Base-by-base conservation (phyloP, 768 basidiomycete species). In the Pholiota conissans region DNA sequence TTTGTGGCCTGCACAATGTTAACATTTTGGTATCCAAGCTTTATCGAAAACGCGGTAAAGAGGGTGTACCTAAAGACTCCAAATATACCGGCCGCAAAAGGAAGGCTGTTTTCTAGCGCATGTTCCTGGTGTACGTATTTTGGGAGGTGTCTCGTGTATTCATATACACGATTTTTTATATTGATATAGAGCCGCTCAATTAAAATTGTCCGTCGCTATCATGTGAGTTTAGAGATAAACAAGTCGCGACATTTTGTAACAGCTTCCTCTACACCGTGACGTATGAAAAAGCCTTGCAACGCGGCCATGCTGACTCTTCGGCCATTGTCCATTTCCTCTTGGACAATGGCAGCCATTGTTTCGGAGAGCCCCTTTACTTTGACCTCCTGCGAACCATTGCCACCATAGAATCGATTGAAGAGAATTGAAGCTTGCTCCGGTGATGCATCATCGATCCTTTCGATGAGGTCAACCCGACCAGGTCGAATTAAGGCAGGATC, bases 401-500 rank as follows among this genome's bases (percentile, higher is more conserved):
- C 83, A 11, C 83, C 83, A 64, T 98, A 99, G 74, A 99, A 99
- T 45, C 83, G 84, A 24, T 83, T 79, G 72, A 95, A 98, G 5
- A 98, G 80, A 22, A 75, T 79, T 56, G 77, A 76, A 14, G 91
- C 92, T 72, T 99, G 97, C 50, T 76, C 73, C 0, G 94, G 85
- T 24, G 83, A 87, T 4, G 97, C 93, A 64, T 99, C 92, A 71
- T 89, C 94, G 49, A 99, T 82, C 34, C 90, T 73, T 62, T 91
- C 84, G 26, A 85, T 80, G 46, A 98, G 71, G 71, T 99, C 97
- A 40, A 99, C 95, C 9, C 97, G 85, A 16, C 97, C 97, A 0
- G 97, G 96, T 50, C 97, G 87, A 67, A 98, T 93, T 46, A 99
- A 84, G 0, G 96, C 97, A 5, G 93, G 89, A 73, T 99, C 97